Base-by-base conservation (phyloP, 495 filamentous ascomycete genomes). In the Astrocystis sublimbata region DNA sequence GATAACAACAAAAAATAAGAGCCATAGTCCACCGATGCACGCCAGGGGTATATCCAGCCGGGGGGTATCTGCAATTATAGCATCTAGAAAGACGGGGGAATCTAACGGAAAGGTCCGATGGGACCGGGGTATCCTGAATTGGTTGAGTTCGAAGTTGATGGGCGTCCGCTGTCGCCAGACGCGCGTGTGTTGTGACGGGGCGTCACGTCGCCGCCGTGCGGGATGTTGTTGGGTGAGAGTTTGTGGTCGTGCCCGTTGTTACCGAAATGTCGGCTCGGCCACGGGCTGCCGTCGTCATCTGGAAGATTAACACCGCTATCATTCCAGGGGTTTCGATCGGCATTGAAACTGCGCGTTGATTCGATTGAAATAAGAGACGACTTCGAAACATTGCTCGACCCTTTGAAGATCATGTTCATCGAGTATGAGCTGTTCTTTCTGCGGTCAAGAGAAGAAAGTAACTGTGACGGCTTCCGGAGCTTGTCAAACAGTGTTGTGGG, bases 291-390 rank as follows among this genome's bases (percentile, higher is more conserved):
- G 59, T 93, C 91, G 50, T 96, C 92, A 69, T 96, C 92, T 62
- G 90, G 80, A 65, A 97, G 88, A 71, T 96, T 96, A 70, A 97
- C 89, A 61, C 92, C 93, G 65, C 89, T 93, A 76, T 97, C 93
- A 72, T 96, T 96, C 93, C 93, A 97, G 64, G 92, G 92, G 75
- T 96, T 96, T 71, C 92, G 90, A 74, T 96, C 94, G 70, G 91
- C 90, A 55, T 84, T 84, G 73, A 85, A 84, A 75, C 90, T 94
- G 71, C 91, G 88, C 36, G 90, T 90, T 23, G 92, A 96, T 71
- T 97, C 93, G 78, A 96, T 91, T 61, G 91, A 94, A 63, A 93
- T 89, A 52, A 97, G 85, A 24, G 93, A 97, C 41, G 92, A 92
- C 76, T 94, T 96, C 56, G 92, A 96, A 50, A 93, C 92, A 71